Percentiles rank a stretch among this genome's conserved stretches.
Evolutionary conservation across 202 grass and related monocot species (phyloP).

Genomic region (Panicum virgatum): DNA sequence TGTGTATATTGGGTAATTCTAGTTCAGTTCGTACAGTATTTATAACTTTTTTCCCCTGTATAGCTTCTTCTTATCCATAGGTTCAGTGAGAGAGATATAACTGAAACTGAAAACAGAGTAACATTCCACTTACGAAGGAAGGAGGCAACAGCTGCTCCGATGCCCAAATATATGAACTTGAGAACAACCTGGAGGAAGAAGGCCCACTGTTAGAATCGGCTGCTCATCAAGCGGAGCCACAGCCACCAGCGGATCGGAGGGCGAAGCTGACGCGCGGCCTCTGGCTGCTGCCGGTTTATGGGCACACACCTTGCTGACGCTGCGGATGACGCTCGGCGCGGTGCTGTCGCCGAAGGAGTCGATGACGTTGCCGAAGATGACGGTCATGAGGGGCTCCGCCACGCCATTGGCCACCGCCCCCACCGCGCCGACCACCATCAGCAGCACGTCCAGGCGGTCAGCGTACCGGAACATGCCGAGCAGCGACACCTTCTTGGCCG

Average conservation of each 20-base stretch:
- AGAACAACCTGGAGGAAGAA: conserved; percentile 58
- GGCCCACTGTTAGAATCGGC: background rate
- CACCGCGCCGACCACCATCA: conserved; percentile 59
- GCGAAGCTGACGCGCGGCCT: too few relatives aligned
- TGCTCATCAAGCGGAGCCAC: background rate
- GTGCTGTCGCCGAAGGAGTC: conserved; percentile 56
- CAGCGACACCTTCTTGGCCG: conserved; percentile 43
- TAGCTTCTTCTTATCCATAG: background rate
- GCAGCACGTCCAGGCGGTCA: conserved; percentile 51
- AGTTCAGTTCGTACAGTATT: background rate
- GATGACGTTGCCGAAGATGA: conserved; percentile 67
- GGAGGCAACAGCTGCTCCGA: conserved; percentile 48
- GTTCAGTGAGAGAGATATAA: background rate
- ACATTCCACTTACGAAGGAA: conserved; percentile 62
- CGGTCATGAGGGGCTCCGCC: conserved; percentile 47
- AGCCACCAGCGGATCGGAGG: too few relatives aligned
- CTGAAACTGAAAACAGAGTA: background rate
- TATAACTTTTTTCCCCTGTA: background rate
- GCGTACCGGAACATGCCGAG: conserved; percentile 62
- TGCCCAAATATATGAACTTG: conserved; percentile 71
- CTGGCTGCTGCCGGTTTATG: background rate
- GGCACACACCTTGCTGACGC: conserved; percentile 44
- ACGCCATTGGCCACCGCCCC: conserved; percentile 54
- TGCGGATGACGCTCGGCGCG: conserved; percentile 10
- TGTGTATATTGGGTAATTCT: too few relatives aligned